These are phyloP conservation scores for Sequoia sempervirens DNA, from an alignment of 75 land plant species.

Conservation along the genomic window DNA sequence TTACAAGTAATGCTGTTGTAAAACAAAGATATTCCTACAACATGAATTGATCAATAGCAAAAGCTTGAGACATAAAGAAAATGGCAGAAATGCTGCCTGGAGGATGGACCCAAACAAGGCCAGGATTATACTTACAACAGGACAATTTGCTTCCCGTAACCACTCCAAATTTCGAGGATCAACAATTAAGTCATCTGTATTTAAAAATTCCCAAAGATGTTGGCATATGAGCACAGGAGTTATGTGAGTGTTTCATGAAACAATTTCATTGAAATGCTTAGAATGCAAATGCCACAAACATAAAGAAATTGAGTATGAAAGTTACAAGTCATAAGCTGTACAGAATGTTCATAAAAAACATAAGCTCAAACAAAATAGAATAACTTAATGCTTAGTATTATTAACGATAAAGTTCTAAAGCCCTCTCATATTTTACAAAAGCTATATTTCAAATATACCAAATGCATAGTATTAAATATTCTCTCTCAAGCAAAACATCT, in stretches of 20 bases:
- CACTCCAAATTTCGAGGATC: slow-evolving; percentile 97
- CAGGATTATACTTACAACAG: slow-evolving; percentile 64
- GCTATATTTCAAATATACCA: not conserved
- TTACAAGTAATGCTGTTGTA: not conserved
- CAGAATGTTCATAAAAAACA: not conserved
- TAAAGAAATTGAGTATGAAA: not conserved
- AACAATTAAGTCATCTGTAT: slow-evolving; percentile 89
- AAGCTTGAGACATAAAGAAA: not conserved
- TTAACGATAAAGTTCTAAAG: not conserved
- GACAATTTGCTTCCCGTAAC: slow-evolving; percentile 91
- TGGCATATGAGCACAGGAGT: not conserved
- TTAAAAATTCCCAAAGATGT: not conserved
- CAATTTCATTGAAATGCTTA: not conserved
- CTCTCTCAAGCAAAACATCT: not conserved
- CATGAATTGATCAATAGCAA: not conserved
- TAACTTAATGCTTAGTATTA: not conserved
- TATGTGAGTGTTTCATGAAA: not conserved
- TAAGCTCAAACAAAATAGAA: not conserved
- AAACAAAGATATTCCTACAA: not conserved
- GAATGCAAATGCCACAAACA: not conserved
- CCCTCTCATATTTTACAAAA: not conserved
- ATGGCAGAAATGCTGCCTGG: not conserved
- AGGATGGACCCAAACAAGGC: not conserved
- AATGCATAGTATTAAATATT: not conserved
- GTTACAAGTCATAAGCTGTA: not conserved